Evolutionary conservation across 306 rosid species (phyloP).

Genomic region (Inga leiocalycina): DNA sequence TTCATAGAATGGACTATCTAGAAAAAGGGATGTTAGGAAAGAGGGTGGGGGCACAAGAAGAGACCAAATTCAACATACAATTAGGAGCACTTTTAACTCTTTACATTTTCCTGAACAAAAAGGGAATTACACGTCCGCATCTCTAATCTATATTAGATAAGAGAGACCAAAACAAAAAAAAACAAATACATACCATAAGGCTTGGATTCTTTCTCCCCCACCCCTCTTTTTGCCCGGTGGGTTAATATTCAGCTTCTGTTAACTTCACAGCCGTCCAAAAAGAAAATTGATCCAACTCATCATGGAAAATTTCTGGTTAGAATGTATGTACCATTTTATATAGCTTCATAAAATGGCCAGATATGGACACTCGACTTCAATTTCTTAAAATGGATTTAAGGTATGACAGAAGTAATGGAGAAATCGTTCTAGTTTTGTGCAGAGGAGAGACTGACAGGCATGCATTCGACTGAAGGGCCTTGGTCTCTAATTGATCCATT

Average conservation of each 20-base stretch:
- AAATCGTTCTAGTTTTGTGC: constrained; percentile 47
- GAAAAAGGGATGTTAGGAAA: background rate
- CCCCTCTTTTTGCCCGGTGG: background rate
- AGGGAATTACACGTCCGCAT: constrained; percentile 29
- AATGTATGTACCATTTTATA: constrained; percentile 36
- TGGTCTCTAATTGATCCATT: constrained; percentile 41
- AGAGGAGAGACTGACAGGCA: constrained; percentile 45
- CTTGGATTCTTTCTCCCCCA: background rate
- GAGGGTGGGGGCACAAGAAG: background rate
- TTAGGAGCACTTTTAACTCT: constrained; percentile 23
- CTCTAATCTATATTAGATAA: constrained; percentile 39
- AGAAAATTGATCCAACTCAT: constrained; percentile 42
- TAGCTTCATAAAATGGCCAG: constrained; percentile 34
- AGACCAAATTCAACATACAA: constrained; percentile 26
- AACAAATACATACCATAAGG: background rate
- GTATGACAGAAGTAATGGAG: constrained; percentile 33
- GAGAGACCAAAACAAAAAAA: background rate
- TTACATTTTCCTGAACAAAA: constrained; percentile 28
- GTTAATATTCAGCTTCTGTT: constrained; percentile 29
- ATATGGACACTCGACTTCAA: constrained; percentile 39
- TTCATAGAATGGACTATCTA: background rate
- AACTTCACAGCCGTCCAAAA: constrained; percentile 23
- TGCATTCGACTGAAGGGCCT: constrained; percentile 39
- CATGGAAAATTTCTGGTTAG: constrained; percentile 51
- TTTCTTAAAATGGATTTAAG: constrained; percentile 53